Conservation (phyloP, 371 early-diverging fungal species). For the Lichtheimia ramosa region DNA sequence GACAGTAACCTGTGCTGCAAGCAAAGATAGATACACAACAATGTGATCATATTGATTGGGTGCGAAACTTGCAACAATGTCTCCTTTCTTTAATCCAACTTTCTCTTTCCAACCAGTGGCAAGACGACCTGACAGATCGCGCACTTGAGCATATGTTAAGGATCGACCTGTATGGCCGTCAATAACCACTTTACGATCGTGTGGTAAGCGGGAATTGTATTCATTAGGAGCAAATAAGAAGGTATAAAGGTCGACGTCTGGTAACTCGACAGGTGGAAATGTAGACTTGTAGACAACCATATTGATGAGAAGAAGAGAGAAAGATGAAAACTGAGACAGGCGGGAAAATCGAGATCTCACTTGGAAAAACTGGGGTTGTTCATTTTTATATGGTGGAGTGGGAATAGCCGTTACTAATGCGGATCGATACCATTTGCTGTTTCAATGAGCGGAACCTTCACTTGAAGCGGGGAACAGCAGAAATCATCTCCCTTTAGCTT, state of each 20-base stretch:
- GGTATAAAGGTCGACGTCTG: slow-evolving; percentile 66
- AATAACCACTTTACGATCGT: slow-evolving; percentile 47
- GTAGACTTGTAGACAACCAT: slow-evolving; percentile 41
- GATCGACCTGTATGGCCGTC: slow-evolving; percentile 56
- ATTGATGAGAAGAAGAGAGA: background rate
- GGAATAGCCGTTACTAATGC: slow-evolving; percentile 12
- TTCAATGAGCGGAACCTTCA: background rate
- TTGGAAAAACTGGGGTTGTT: background rate
- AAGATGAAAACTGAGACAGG: background rate
- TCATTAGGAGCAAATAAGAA: slow-evolving; percentile 53
- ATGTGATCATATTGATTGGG: slow-evolving; percentile 62
- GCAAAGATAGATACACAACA: slow-evolving; percentile 37
- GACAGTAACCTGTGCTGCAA: slow-evolving; percentile 38
- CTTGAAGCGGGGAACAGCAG: background rate
- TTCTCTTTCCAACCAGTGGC: slow-evolving; percentile 64
- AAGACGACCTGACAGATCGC: slow-evolving; percentile 47
- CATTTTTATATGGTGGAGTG: slow-evolving; percentile 7
- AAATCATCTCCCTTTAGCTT: too few relatives aligned
- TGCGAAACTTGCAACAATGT: slow-evolving; percentile 72
- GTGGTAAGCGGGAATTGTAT: slow-evolving; percentile 32
- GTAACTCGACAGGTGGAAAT: slow-evolving; percentile 45
- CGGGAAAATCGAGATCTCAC: background rate
- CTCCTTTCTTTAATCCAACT: slow-evolving; percentile 63
- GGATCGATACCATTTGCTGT: slow-evolving; percentile 7
- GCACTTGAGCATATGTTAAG: slow-evolving; percentile 65